Percentiles rank a stretch among this genome's conserved stretches.
These are phyloP conservation scores for Periconia digitata DNA, from an alignment of 2,329 filamentous ascomycete genomes.

Conservation along the genomic window DNA sequence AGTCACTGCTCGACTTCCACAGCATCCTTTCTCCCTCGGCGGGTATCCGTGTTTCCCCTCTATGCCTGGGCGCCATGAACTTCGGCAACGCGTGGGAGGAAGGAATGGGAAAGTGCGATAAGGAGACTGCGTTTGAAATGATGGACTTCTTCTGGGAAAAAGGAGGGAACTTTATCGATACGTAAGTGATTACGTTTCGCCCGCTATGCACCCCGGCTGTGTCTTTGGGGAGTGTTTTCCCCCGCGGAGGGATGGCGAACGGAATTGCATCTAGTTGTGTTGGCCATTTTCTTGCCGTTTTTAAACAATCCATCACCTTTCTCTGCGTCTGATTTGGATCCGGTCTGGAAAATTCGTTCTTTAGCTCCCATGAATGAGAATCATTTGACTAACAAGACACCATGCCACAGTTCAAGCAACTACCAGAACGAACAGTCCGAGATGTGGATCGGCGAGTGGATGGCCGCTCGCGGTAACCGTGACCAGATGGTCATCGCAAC, in stretches of 20 bases:
- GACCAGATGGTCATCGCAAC: constrained; percentile 58
- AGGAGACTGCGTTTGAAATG: constrained; percentile 49
- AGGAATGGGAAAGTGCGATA: constrained; percentile 47
- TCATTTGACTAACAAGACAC: background rate
- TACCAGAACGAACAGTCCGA: constrained; percentile 54
- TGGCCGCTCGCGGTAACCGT: constrained; percentile 47
- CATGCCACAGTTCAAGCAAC: constrained; percentile 47
- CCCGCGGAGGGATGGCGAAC: background rate
- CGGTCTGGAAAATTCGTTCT: too few relatives aligned
- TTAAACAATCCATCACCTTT: background rate
- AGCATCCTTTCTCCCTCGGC: constrained; percentile 55
- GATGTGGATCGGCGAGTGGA: constrained; percentile 54
- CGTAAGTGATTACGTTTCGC: constrained; percentile 29
- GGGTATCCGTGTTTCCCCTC: constrained; percentile 54
- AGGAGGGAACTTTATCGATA: constrained; percentile 58
- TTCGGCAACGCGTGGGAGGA: constrained; percentile 54
- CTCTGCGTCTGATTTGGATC: background rate
- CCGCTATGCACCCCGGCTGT: background rate
- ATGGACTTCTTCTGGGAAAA: constrained; percentile 51
- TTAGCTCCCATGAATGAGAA: too few relatives aligned
- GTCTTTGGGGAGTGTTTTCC: background rate
- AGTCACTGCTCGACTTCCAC: constrained; percentile 53
- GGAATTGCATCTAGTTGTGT: too few relatives aligned
- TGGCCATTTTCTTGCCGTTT: background rate
- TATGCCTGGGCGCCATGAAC: constrained; percentile 59